Conservation (phyloP, 768 basidiomycete genomes). For the Goffeauzyma gilvescens region DNA sequence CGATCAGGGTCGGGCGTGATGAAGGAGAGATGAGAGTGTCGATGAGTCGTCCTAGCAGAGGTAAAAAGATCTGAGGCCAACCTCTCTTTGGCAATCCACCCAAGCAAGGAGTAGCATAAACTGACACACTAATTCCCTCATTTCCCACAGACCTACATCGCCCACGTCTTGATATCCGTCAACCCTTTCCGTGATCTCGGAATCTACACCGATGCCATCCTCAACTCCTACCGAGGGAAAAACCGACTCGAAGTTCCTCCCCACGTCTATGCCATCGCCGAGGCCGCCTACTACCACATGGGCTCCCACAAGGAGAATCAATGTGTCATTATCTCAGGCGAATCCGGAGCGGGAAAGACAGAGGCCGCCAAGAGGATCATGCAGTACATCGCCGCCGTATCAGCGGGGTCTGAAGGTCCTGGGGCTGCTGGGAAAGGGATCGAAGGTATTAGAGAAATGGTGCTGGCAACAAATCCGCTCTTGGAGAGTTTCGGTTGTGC, state of each 20-base stretch:
- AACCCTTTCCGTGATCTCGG: constrained; percentile 97
- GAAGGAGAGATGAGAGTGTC: too few species aligned
- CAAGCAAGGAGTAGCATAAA: too few species aligned
- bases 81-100: too few species aligned
- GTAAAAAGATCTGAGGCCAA: too few species aligned
- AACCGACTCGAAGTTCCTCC: constrained; percentile 95
- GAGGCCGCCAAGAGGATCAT: constrained; percentile 98
- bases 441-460: constrained; percentile 98
- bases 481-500: constrained; percentile 98
- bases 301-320: constrained; percentile 98
- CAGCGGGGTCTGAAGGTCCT: constrained; percentile 55
- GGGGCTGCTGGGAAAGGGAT: too few species aligned
- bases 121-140: too few species aligned
- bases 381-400: constrained; percentile 98
- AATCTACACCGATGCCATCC: constrained; percentile 81
- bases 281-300: constrained; percentile 97
- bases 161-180: constrained; percentile 94
- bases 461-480: constrained; percentile 89
- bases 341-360: constrained; percentile 97
- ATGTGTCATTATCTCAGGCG: constrained; percentile 97
- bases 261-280: constrained; percentile 93
- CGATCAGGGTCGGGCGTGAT: too few species aligned
- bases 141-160: constrained; percentile 86
- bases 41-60: too few species aligned
- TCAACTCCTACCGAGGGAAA: constrained; percentile 78